Conservation (phyloP, 805 yeast genomes). For the Candida tammaniensis region DNA sequence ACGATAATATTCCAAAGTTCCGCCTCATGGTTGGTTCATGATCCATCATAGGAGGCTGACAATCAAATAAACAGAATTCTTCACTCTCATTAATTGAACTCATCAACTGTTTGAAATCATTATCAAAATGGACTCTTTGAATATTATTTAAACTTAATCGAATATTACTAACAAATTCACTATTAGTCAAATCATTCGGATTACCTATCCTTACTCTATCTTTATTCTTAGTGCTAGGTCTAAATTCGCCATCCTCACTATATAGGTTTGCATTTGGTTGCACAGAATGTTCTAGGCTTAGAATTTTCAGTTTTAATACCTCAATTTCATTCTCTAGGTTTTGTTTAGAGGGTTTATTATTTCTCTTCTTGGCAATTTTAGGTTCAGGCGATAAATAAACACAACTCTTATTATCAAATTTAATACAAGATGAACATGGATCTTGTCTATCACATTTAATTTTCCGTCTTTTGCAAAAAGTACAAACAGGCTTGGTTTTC, state of each 20-base stretch:
- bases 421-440: conserved; percentile 36
- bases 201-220: conserved; percentile 1
- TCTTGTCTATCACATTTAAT: conserved; percentile 41
- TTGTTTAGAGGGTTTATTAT: conserved; percentile 4
- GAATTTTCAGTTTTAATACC: conserved; percentile 8
- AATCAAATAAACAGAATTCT: conserved; percentile 2
- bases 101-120: conserved; percentile 7
- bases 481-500: conserved; percentile 36
- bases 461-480: conserved; percentile 35
- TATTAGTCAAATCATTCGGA: neutral
- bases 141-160: conserved; percentile 3
- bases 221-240: too few species aligned
- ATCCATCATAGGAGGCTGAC: conserved; percentile 3
- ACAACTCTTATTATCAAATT: conserved; percentile 15
- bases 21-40: conserved; percentile 8
- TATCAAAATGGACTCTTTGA: conserved; percentile 5
- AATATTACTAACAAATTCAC: neutral
- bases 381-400: conserved; percentile 10
- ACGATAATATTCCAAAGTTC: conserved; percentile 9
- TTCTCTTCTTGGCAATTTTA: conserved; percentile 2
- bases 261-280: neutral
- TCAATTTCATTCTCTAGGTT: conserved; percentile 13
- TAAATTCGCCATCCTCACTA: too few species aligned
- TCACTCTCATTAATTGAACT: conserved; percentile 3
- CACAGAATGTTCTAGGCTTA: conserved; percentile 7